These are phyloP conservation scores for Arthrobotrys conoides DNA, from an alignment of 2,329 filamentous ascomycete genomes.

Conservation along the genomic window DNA sequence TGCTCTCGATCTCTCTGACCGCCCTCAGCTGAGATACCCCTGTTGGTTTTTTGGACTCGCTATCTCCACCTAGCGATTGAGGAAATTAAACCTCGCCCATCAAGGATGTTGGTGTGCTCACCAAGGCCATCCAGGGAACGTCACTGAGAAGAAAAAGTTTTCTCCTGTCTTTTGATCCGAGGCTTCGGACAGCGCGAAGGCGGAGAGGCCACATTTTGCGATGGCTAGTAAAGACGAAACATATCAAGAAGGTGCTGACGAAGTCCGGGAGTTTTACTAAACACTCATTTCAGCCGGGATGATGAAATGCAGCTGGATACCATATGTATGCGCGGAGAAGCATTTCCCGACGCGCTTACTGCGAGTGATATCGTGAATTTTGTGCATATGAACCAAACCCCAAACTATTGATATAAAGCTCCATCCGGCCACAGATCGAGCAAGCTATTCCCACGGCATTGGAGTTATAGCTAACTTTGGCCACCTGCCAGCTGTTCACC, in stretches of 20 bases:
- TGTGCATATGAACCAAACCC: conserved; percentile 14
- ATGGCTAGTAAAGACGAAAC: conserved; percentile 28
- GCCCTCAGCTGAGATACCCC: conserved; percentile 56
- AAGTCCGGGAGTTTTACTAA: conserved; percentile 7
- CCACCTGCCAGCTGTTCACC: conserved; percentile 38
- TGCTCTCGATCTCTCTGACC: conserved; percentile 56
- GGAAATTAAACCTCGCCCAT: conserved; percentile 60
- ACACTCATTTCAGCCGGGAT: conserved; percentile 26
- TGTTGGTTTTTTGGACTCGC: conserved; percentile 31
- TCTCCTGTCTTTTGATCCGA: conserved; percentile 32
- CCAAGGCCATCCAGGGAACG: conserved; percentile 31
- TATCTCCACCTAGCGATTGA: conserved; percentile 60
- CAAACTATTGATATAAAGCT: conserved; percentile 38
- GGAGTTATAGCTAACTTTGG: conserved; percentile 37
- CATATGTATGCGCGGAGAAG: conserved; percentile 27
- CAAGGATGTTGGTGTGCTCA: conserved; percentile 53
- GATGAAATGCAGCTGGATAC: conserved; percentile 31
- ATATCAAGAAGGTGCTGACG: conserved; percentile 54
- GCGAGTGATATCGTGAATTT: conserved; percentile 10
- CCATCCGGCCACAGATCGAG: conserved; percentile 45
- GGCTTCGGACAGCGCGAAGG: conserved; percentile 51
- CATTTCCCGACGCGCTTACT: conserved; percentile 42
- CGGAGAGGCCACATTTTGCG: conserved; percentile 52
- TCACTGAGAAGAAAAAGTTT: conserved; percentile 20
- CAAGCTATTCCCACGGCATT: conserved; percentile 23